Evolutionary conservation across 2,329 filamentous ascomycete genomes (phyloP).

Genomic region (Monosporascus ibericus): DNA sequence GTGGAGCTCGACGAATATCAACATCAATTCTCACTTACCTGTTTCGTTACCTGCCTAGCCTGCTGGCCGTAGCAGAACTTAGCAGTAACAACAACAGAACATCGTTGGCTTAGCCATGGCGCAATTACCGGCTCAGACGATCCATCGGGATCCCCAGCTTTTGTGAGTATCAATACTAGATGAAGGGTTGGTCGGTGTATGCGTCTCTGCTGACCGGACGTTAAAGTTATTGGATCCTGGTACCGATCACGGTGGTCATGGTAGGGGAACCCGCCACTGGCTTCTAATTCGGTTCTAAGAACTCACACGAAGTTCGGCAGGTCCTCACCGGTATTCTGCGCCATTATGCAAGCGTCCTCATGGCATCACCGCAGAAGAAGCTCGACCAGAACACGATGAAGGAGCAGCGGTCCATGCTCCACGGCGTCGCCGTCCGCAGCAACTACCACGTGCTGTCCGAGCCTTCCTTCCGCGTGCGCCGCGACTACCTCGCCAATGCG

Average conservation of each 20-base stretch:
- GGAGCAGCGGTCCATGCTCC: slow-evolving; percentile 79
- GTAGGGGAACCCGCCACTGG: slow-evolving; percentile 30
- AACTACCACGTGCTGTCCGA: slow-evolving; percentile 77
- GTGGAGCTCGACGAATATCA: background rate
- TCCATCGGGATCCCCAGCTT: slow-evolving; percentile 95
- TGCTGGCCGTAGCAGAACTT: background rate
- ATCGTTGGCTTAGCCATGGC: slow-evolving; percentile 55
- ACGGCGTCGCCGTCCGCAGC: slow-evolving; percentile 75
- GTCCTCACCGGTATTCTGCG: slow-evolving; percentile 91
- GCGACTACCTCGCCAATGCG: slow-evolving; percentile 71
- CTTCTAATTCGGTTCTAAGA: too few relatives aligned
- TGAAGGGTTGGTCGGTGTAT: background rate
- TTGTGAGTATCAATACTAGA: slow-evolving; percentile 58
- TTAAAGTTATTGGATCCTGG: slow-evolving; percentile 92
- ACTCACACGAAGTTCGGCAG: slow-evolving; percentile 30
- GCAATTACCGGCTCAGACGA: slow-evolving; percentile 82
- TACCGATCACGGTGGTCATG: slow-evolving; percentile 98
- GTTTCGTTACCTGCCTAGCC: background rate
- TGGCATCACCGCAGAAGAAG: slow-evolving; percentile 79
- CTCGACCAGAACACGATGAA: slow-evolving; percentile 68
- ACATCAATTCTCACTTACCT: background rate
- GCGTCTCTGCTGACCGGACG: slow-evolving; percentile 6
- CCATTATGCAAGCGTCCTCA: slow-evolving; percentile 91
- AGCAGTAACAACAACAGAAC: background rate
- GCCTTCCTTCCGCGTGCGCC: slow-evolving; percentile 71